Evolutionary conservation across 306 rosid species (phyloP), one percentile per base, ranked within the genome.

Genomic region (Ochetophila trinervis): DNA sequence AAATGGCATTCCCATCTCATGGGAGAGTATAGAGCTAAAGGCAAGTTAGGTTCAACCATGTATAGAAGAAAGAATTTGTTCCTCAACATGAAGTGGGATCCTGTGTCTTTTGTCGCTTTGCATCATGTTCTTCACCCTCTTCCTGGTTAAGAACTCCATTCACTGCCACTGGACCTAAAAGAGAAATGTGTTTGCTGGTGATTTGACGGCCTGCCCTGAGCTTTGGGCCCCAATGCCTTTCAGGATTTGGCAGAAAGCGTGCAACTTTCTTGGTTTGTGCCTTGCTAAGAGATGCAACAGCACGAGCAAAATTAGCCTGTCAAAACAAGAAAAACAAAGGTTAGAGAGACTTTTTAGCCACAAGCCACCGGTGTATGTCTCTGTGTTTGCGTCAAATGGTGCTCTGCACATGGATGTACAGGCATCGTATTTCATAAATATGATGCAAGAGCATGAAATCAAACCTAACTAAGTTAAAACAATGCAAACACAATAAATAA

Each of bases 191-290:
- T 48, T 87, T 89, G 87, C 91, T 87, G 20, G 98, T 89, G 73
- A 93, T 83, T 74, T 62, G 71, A 48, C 97, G 98, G 52, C 98
- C 98, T 4, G 97, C 98, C 79, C 97, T 84, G 37, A 93, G 88
- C 78, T 93, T 87, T 4, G 98, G 97, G 45, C 98, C 98, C 97
- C 98, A 93, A 49, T 93, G 97, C 72, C 86, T 87, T 64, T 93
- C 98, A 0, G 98, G 97, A 76, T 93, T 93, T 27, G 98, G 96
- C 67, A 93, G 97, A 82, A 89, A 93, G 65, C 97, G 82, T 0
- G 91, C 88, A 54, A 89, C 85, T 70, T 89, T 89, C 88, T 89
- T 92, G 11, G 91, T 86, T 65, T 93, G 98, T 27, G 98, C 94
- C 84, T 87, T 90, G 83, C 97, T 89, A 4, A 90, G 96, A 53